Conservation (phyloP, 2,329 filamentous ascomycete genomes). For the Aspergillus brasiliensis region DNA sequence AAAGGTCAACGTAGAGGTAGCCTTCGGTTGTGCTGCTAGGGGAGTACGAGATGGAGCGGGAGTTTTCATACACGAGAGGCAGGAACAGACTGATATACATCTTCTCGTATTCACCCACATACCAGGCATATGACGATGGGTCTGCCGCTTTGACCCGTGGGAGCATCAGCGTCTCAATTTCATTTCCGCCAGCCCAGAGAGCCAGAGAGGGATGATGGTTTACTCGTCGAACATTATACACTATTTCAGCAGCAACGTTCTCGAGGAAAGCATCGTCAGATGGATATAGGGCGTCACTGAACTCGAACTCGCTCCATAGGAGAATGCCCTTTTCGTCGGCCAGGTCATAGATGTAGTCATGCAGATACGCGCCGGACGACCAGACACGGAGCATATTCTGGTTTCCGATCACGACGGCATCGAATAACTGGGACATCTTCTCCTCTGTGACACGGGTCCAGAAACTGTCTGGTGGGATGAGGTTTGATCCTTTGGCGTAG, state of each 20-base stretch:
- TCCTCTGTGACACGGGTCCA: conserved; percentile 61
- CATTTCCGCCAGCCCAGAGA: conserved; percentile 60
- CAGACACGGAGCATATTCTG: conserved; percentile 68
- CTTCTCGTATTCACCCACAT: conserved; percentile 58
- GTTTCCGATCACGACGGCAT: conserved; percentile 59
- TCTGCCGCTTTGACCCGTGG: conserved; percentile 43
- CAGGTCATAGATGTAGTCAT: conserved; percentile 65
- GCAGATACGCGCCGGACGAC: conserved; percentile 62
- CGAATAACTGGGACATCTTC: conserved; percentile 56
- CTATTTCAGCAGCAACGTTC: conserved; percentile 58
- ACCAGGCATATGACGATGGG: conserved; percentile 49
- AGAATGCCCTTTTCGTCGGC: conserved; percentile 64
- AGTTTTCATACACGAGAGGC: conserved; percentile 60
- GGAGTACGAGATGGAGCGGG: conserved; percentile 61
- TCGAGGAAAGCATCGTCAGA: conserved; percentile 56
- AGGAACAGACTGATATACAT: conserved; percentile 60
- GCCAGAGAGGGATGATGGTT: conserved; percentile 63
- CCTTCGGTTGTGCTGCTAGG: conserved; percentile 64
- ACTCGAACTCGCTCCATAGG: conserved; percentile 66
- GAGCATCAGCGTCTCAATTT: conserved; percentile 61
- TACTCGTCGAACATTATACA: conserved; percentile 62
- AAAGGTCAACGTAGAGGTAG: conserved; percentile 58
- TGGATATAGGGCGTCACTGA: conserved; percentile 63
- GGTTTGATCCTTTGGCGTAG: conserved; percentile 66
- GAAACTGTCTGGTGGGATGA: conserved; percentile 65